phyloP scores from a whole-genome alignment of 2,329 filamentous ascomycete genomes.

The Tothia fuscella region DNA sequence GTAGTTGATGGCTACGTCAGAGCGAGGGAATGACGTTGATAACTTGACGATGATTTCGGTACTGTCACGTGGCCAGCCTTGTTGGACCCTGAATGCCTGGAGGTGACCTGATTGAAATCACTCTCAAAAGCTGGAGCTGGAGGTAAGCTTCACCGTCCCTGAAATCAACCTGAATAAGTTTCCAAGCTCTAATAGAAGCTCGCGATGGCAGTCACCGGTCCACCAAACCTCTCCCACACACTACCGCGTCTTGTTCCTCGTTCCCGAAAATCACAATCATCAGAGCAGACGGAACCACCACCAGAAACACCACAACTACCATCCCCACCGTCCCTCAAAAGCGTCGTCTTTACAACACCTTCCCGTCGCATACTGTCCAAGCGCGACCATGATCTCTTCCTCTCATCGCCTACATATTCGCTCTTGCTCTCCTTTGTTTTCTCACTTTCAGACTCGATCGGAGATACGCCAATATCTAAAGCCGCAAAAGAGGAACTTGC shows the following conservation, averaged over 20 bases:
- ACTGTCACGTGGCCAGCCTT: too few relatives aligned
- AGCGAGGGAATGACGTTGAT: too few relatives aligned
- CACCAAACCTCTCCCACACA: constrained; percentile 41
- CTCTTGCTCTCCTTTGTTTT: constrained; percentile 80
- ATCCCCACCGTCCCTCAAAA: constrained; percentile 49
- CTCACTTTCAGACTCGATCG: constrained; percentile 68
- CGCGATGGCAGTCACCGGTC: too few relatives aligned
- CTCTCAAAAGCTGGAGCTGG: too few relatives aligned
- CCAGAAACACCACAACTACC: constrained; percentile 67
- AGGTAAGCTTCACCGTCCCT: too few relatives aligned
- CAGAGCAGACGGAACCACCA: constrained; percentile 42
- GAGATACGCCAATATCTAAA: constrained; percentile 53
- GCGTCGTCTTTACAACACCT: constrained; percentile 53
- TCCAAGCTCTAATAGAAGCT: too few relatives aligned
- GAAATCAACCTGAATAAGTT: too few relatives aligned
- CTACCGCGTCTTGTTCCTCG: constrained; percentile 59
- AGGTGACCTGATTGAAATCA: too few relatives aligned
- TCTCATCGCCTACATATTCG: constrained; percentile 60
- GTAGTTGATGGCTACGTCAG: too few relatives aligned
- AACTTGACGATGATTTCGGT: too few relatives aligned
- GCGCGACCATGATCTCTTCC: constrained; percentile 70
- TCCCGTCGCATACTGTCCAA: constrained; percentile 69
- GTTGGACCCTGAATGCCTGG: too few relatives aligned
- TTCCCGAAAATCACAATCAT: constrained; percentile 38
- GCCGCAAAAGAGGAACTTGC: constrained; percentile 49